phyloP scores from a whole-genome alignment of 305 asterid species.

The Ilex paraguariensis region DNA sequence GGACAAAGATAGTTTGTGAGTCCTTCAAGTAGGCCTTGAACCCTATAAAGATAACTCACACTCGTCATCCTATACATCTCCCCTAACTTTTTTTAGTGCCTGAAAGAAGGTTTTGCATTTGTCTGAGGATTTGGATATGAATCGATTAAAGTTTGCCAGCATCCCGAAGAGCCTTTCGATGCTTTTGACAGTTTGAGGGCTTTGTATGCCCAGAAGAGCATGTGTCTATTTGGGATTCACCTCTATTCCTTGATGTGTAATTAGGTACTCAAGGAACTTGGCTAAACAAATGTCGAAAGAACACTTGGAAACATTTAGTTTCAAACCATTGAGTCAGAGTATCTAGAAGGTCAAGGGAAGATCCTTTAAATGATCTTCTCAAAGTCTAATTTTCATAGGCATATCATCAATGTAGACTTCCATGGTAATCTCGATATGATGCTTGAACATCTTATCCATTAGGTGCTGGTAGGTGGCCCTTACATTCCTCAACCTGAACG shows the following conservation, averaged over 20 bases:
- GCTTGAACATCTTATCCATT: not conserved
- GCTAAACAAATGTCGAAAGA: not conserved
- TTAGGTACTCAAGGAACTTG: not conserved
- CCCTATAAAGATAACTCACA: not conserved
- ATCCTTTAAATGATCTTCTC: too few species aligned
- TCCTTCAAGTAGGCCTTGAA: not conserved
- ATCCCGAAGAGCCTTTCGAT: not conserved
- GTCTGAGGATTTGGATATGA: too few species aligned
- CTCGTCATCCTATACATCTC: not conserved
- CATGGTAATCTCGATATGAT: too few species aligned
- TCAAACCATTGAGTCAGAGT: not conserved
- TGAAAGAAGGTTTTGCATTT: too few species aligned
- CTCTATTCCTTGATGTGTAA: not conserved
- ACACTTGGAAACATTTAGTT: not conserved
- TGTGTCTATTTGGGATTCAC: too few species aligned
- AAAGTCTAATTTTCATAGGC: too few species aligned
- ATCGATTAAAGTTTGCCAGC: not conserved
- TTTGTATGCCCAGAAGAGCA: not conserved
- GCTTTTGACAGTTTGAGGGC: not conserved
- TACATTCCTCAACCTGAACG: not conserved
- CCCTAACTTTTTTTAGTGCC: too few species aligned
- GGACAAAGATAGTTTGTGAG: not conserved
- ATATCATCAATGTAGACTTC: too few species aligned
- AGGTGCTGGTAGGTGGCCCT: not conserved
- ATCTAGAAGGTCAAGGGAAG: not conserved